Evolutionary conservation across 331 rosid genomes (phyloP).

Genomic region (Pyracantha coccinea): DNA sequence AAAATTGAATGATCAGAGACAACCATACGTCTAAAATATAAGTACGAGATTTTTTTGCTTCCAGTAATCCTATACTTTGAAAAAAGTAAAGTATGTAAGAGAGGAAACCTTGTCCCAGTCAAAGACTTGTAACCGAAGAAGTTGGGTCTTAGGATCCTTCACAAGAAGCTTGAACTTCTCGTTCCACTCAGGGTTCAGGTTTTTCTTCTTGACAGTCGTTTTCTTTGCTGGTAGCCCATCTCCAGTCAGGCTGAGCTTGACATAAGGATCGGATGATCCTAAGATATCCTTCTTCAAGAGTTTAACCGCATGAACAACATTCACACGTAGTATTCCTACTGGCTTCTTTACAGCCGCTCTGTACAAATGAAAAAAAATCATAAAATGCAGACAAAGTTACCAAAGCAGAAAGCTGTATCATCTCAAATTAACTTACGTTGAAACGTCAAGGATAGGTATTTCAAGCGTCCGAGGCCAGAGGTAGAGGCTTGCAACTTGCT

Average conservation of each 20-base stretch:
- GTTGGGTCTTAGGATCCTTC: constrained; percentile 79
- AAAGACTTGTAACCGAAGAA: constrained; percentile 74
- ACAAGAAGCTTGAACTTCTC: constrained; percentile 88
- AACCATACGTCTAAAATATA: background rate
- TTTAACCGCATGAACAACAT: constrained; percentile 66
- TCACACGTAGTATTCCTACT: constrained; percentile 84
- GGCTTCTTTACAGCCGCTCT: constrained; percentile 74
- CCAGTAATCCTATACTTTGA: background rate
- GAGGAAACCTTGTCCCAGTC: constrained; percentile 91
- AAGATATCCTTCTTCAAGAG: constrained; percentile 87
- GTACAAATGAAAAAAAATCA: background rate
- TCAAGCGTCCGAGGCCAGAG: constrained; percentile 83
- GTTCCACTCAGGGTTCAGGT: constrained; percentile 89
- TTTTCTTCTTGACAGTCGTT: constrained; percentile 74
- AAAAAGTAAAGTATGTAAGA: constrained; percentile 10
- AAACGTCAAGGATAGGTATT: constrained; percentile 68
- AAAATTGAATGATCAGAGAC: background rate
- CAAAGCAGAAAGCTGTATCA: constrained; percentile 6
- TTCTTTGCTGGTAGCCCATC: constrained; percentile 70
- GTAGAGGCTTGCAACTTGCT: constrained; percentile 68
- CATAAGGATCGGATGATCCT: constrained; percentile 96
- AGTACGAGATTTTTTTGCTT: background rate
- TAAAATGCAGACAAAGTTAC: background rate
- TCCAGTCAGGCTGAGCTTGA: constrained; percentile 64
- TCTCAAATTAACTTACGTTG: constrained; percentile 44